Base-by-base conservation (phyloP, 164 flowering plant species). In the Dillenia turbinata region DNA sequence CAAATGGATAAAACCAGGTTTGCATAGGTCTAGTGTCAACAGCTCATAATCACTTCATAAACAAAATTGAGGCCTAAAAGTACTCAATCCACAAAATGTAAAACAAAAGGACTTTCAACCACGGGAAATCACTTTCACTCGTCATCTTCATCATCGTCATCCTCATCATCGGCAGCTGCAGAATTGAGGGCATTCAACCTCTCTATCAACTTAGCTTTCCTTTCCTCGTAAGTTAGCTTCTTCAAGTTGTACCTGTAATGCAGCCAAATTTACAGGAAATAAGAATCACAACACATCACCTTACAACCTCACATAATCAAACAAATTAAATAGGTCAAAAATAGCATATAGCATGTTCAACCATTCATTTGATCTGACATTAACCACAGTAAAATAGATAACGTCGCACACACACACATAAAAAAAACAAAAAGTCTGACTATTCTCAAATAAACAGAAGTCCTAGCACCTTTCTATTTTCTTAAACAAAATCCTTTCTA, bases 171-270 rank as follows among this genome's bases (percentile, higher is more conserved):
- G 1, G 59, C 79, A 33, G 68, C 85, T 19, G 85, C 84, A 10
- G 81, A 61, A 76, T 86, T 86, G 50, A 86, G 72, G 46, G 85
- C 89, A 73, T 86, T 84, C 75, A 86, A 62, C 16, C 87, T 60
- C 66, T 80, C 87, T 44, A 86, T 70, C 71, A 86, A 70, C 63
- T 70, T 82, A 1, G 67, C 67, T 69, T 79, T 86, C 78, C 86
- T 77, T 69, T 86, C 79, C 53, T 84, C 91, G 43, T 80, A 85
- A 0, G 88, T 85, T 46, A 85, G 66, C 75, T 81, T 85, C 80
- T 82, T 86, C 68, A 80, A 71, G 76, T 86, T 86, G 78, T 55
- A 78, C 75, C 92, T 86, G 79, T 11, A 17, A 52, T 15, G 19
- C 49, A 17, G 60, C 44, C 40, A 40, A 46, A 33, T 33, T 4